Base-by-base conservation (phyloP, 2,329 filamentous ascomycete species). In the Microsporum canis region DNA sequence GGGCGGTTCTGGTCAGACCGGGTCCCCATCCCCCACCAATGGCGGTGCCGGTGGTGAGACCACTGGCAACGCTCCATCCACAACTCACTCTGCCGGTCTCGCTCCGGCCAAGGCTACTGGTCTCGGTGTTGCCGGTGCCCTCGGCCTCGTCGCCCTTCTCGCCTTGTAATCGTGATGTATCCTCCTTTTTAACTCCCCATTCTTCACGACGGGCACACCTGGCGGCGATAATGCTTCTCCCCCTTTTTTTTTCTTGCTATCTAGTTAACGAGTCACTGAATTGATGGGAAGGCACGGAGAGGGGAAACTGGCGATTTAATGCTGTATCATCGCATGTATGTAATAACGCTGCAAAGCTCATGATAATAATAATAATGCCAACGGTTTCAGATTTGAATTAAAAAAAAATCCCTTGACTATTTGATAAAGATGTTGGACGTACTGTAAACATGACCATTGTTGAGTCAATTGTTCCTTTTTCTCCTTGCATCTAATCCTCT, bases 401-500 rank as follows among this genome's bases (percentile, higher is more conserved):
- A 17, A 17, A 45, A 5, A 45, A 10, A 41, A 45, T 23, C 17
- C 12, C 41, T n/a, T 12, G 5, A n/a, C n/a, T 17, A 45, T n/a
- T 5, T n/a, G 17, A 23, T 27, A 17, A 10, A 1, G 8, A 47
- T 23, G 27, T 10, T 27, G 6, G 3, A 27, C 10, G 43, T 8
- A 8, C 17, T 23, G 5, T 49, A 3, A 27, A 29, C 23, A 23
- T 23, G 17, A 23, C 17, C 17, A 23, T 23, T 23, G 17, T 23
- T 23, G 17, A 23, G 17, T 23, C 17, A 23, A 23, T 23, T 23
- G 17, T 23, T 23, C 17, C 17, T 23, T 23, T 23, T 39, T 7
- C 3, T 39, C 38, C 1, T 6, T 12, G 17, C 5, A n/a, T 5
- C 27, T 55, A 78, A 53, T 88, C 85, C 72, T 89, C 87, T 33